Evolutionary conservation across 2,329 filamentous ascomycete genomes (phyloP).

Genomic region (Macroventuria anomochaeta): DNA sequence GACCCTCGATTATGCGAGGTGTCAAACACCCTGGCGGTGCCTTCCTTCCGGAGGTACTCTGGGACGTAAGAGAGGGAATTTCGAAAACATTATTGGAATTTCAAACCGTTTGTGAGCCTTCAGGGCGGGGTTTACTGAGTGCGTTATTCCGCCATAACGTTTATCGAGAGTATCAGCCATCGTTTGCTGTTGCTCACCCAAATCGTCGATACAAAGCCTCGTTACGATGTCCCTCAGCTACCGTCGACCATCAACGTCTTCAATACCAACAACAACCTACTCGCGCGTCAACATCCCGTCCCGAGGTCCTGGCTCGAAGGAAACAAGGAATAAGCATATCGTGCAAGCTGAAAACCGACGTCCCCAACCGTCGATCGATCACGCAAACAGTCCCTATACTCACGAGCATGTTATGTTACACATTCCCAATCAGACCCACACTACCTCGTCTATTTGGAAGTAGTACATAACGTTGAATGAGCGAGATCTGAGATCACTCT

Average conservation of each 20-base stretch:
- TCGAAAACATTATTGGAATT: neutral
- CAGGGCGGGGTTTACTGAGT: neutral
- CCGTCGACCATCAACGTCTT: neutral
- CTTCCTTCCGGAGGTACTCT: constrained; percentile 7
- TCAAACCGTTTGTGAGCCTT: neutral
- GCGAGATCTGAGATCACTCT: neutral
- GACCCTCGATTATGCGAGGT: constrained; percentile 2
- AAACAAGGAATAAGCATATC: neutral
- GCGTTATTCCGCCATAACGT: neutral
- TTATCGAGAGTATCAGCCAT: neutral
- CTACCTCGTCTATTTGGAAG: neutral
- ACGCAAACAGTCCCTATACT: no score
- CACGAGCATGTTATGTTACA: constrained; percentile 1
- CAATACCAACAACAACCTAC: neutral
- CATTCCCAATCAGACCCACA: neutral
- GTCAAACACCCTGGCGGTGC: constrained; percentile 11
- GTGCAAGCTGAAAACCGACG: neutral
- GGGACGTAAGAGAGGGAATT: constrained; percentile 6
- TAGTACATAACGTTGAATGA: neutral
- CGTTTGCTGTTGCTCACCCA: neutral
- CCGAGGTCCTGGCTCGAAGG: neutral
- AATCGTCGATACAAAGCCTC: neutral
- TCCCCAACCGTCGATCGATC: no score
- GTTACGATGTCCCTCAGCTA: neutral
- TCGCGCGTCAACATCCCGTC: no score